These are phyloP conservation scores for Myriangium duriaei DNA, from an alignment of 2,329 filamentous ascomycete species.

Conservation along the genomic window DNA sequence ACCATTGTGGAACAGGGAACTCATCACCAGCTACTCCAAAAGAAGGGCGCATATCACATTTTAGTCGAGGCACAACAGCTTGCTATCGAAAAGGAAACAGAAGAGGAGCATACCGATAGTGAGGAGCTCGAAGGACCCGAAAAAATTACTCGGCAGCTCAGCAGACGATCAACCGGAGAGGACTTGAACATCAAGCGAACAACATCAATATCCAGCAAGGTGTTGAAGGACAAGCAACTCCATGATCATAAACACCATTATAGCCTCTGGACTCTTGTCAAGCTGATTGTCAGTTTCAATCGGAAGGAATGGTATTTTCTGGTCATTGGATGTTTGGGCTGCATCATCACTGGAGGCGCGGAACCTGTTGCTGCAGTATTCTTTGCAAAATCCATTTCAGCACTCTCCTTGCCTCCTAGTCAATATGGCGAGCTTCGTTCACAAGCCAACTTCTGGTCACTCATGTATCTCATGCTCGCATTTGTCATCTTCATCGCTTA, in stretches of 20 bases:
- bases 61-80: constrained; percentile 85
- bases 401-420: constrained; percentile 46
- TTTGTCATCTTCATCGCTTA: constrained; percentile 60
- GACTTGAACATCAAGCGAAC: constrained; percentile 46
- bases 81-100: constrained; percentile 42
- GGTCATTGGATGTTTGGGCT: constrained; percentile 59
- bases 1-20: constrained; percentile 86
- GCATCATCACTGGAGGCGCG: constrained; percentile 65
- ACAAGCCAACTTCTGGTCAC: constrained; percentile 72
- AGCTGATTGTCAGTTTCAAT: constrained; percentile 72
- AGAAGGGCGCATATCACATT: constrained; percentile 62
- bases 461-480: constrained; percentile 80
- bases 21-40: constrained; percentile 65
- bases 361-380: constrained; percentile 70
- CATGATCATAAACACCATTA: constrained; percentile 42
- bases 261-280: constrained; percentile 62
- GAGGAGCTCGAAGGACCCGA: constrained; percentile 18
- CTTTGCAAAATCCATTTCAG: constrained; percentile 77
- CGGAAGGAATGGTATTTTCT: constrained; percentile 57
- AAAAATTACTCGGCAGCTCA: constrained; percentile 12
- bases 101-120: constrained; percentile 19
- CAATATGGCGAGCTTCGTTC: constrained; percentile 47
- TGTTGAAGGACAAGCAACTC: constrained; percentile 44
- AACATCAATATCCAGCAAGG: constrained; percentile 52
- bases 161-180: constrained; percentile 30